Conservation (phyloP, 371 early-diverging fungal genomes). For the Mycotypha africana region DNA sequence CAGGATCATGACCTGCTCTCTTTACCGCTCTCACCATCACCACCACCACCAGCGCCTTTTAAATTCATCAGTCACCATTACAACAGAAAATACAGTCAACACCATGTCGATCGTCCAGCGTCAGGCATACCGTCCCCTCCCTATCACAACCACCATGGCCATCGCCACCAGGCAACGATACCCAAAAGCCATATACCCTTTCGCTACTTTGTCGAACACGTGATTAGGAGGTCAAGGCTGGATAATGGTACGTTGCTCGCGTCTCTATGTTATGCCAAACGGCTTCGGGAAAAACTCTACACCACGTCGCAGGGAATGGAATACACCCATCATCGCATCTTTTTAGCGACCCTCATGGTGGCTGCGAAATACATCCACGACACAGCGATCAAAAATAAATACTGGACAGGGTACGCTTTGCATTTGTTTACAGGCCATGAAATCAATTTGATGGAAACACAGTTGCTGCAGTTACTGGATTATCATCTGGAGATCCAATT, state of each 20-base stretch:
- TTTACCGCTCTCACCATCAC: too few species aligned
- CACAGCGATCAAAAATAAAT: constrained; percentile 69
- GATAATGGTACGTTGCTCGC: constrained; percentile 53
- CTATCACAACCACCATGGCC: too few species aligned
- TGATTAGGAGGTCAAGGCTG: constrained; percentile 46
- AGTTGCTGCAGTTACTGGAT: constrained; percentile 63
- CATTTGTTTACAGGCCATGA: constrained; percentile 65
- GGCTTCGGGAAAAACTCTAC: constrained; percentile 41
- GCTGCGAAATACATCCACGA: constrained; percentile 69
- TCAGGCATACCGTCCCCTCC: too few species aligned
- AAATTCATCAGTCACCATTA: neutral
- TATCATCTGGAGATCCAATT: neutral
- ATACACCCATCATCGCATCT: constrained; percentile 74
- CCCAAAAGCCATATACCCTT: constrained; percentile 16
- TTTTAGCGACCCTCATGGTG: constrained; percentile 72
- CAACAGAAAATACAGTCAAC: neutral
- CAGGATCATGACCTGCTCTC: too few species aligned
- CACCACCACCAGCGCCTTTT: neutral
- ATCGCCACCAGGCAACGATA: neutral
- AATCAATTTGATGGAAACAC: constrained; percentile 80
- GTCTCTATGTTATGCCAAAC: constrained; percentile 51
- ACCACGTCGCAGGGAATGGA: constrained; percentile 61
- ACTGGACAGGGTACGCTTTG: constrained; percentile 65
- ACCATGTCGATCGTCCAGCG: too few species aligned
- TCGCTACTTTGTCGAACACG: constrained; percentile 38